phyloP scores from a whole-genome alignment of 2,329 filamentous ascomycete species.

The Ophiocordyceps camponoti-rufipedis region DNA sequence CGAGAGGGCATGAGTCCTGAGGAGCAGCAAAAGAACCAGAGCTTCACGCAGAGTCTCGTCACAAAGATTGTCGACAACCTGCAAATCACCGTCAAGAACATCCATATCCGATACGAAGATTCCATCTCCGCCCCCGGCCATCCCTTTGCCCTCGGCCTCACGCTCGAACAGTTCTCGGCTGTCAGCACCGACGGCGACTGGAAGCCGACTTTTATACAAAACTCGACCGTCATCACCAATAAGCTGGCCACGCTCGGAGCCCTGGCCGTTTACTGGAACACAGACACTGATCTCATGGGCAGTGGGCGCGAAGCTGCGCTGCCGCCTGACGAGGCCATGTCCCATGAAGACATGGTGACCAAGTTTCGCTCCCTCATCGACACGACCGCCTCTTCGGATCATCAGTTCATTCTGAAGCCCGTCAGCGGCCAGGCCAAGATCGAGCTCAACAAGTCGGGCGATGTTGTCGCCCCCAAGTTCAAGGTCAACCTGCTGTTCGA shows the following conservation, averaged over 20 bases:
- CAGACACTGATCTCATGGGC: constrained; percentile 69
- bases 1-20: constrained; percentile 87
- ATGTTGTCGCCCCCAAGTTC: constrained; percentile 60
- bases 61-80: constrained; percentile 98
- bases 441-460: constrained; percentile 85
- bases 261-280: constrained; percentile 95
- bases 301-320: constrained; percentile 50
- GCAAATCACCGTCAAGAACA: constrained; percentile 94
- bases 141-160: constrained; percentile 83
- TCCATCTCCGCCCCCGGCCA: constrained; percentile 88
- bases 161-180: constrained; percentile 89
- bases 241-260: constrained; percentile 85
- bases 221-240: constrained; percentile 65
- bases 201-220: constrained; percentile 91
- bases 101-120: constrained; percentile 96
- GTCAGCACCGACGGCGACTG: constrained; percentile 90
- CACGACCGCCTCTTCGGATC: constrained; percentile 35
- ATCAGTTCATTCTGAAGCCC: constrained; percentile 91
- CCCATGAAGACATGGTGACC: constrained; percentile 59
- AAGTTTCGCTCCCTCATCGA: constrained; percentile 67
- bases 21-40: constrained; percentile 94
- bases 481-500: constrained; percentile 89
- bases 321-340: constrained; percentile 32
- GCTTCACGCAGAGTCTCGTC: constrained; percentile 84
- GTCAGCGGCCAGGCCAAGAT: constrained; percentile 91